Evolutionary conservation across 345 rosid species (phyloP), one percentile per base, ranked within the genome.

Genomic region (Psidium guajava): DNA sequence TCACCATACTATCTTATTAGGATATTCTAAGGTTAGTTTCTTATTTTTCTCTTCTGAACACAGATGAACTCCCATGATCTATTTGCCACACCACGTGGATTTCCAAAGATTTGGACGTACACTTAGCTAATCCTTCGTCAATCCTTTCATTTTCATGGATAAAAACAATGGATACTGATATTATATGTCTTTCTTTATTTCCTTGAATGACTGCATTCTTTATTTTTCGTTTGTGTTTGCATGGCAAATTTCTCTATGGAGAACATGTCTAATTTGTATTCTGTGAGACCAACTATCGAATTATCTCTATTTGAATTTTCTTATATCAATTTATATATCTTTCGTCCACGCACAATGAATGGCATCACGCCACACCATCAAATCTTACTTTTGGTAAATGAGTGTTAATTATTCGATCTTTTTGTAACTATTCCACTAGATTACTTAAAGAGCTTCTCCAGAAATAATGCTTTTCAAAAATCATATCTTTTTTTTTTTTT

Each of bases 251-350:
- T 36, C 13, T 69, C 42, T 32, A 32, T 2, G 47, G 47, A 69
- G 5, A 40, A 18, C 16, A 32, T 9, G 13, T 3, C 13, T 36
- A 16, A 18, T 32, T 36, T 0, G 47, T 32, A 8, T 18, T 0
- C 3, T 32, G 18, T 32, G 47, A 69, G 13, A 69, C 1, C 3
- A 15, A 69, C 24, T 4, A 18, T 69, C 6, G 9, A 0, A 69
- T 69, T 69, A 69, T 64, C 12, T 64, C 8, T 64, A 18, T 15
- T 36, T 32, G 1, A 61, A 61, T 6, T 28, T 61, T 14, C 42
- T 28, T 28, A 28, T 15, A 13, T 3, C 9, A 20, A 1, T 44
- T 6, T 32, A 18, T 36, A 16, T 32, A 18, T 8, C 47, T 69
- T 69, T 69, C 3, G 0, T 69, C 24, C 77, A 69, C 0, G 13